A percentile compares a stretch with the other conserved stretches of the same genome.
These are phyloP conservation scores for Daldinia sp. DNA, from an alignment of 2,329 filamentous ascomycete species.

Conservation along the genomic window DNA sequence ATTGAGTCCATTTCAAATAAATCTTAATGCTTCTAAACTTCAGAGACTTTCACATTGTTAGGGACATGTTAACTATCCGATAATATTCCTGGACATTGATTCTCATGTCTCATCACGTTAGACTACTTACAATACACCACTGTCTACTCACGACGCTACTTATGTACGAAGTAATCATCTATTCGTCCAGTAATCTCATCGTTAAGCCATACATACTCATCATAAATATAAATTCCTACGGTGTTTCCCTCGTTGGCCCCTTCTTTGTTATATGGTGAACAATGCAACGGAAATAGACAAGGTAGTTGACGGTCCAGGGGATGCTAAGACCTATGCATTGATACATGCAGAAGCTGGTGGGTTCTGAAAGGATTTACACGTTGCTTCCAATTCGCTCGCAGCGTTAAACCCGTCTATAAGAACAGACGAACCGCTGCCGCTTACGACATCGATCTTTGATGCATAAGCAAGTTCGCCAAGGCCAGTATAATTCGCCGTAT, in stretches of 20 bases:
- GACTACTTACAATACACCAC: neutral
- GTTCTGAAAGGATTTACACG: slow-evolving; percentile 58
- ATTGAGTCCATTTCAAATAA: no score
- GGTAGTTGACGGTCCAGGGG: slow-evolving; percentile 25
- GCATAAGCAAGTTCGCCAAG: slow-evolving; percentile 60
- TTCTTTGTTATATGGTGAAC: neutral
- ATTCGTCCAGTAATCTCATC: neutral
- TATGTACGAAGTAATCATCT: neutral
- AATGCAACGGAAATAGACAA: slow-evolving; percentile 25
- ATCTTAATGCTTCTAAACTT: no score
- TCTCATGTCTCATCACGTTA: neutral
- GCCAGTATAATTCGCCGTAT: slow-evolving; percentile 58
- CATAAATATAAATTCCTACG: no score
- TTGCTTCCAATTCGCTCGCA: slow-evolving; percentile 58
- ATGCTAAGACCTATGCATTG: slow-evolving; percentile 39
- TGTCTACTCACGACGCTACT: neutral
- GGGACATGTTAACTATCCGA: no score
- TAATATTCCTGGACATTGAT: no score
- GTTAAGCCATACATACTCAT: neutral
- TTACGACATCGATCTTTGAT: slow-evolving; percentile 60
- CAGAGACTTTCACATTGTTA: no score
- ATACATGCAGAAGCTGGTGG: slow-evolving; percentile 50
- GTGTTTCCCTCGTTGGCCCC: no score
- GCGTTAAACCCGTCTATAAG: slow-evolving; percentile 63
- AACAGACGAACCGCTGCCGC: slow-evolving; percentile 53